Evolutionary conservation across 2,329 filamentous ascomycete genomes (phyloP).

Genomic region (Achaetomium macrosporum): DNA sequence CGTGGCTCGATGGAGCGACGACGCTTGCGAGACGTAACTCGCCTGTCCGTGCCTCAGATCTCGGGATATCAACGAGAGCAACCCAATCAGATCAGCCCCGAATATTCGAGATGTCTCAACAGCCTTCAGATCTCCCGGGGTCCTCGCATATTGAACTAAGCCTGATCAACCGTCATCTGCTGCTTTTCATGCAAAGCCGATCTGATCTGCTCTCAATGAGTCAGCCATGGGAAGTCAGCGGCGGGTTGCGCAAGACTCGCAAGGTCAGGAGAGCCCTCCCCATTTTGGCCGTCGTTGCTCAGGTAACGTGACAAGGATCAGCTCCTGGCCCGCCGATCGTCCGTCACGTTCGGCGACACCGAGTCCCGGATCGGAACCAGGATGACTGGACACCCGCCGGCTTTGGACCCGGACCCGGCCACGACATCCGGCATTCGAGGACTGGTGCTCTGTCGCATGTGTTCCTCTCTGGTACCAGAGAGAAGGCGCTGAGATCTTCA

Average conservation of each 20-base stretch:
- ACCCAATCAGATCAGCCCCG: not conserved
- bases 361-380: too few relatives aligned
- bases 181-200: not conserved
- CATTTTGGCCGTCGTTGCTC: constrained; percentile 1
- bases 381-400: too few relatives aligned
- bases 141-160: too few relatives aligned
- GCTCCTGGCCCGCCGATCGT: not conserved
- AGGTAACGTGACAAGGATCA: not conserved
- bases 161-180: not conserved
- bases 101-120: not conserved
- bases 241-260: too few relatives aligned
- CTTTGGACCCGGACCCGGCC: too few relatives aligned
- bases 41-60: not conserved
- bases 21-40: not conserved
- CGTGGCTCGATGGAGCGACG: not conserved
- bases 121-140: too few relatives aligned
- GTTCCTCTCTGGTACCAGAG: too few relatives aligned
- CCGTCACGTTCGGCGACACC: too few relatives aligned
- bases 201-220: not conserved
- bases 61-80: not conserved
- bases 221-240: not conserved
- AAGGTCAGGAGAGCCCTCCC: not conserved
- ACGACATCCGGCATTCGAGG: too few relatives aligned
- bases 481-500: too few relatives aligned
- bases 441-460: too few relatives aligned